Evolutionary conservation across 805 yeast genomes (phyloP).

Genomic region (Suhomyces vadensis): DNA sequence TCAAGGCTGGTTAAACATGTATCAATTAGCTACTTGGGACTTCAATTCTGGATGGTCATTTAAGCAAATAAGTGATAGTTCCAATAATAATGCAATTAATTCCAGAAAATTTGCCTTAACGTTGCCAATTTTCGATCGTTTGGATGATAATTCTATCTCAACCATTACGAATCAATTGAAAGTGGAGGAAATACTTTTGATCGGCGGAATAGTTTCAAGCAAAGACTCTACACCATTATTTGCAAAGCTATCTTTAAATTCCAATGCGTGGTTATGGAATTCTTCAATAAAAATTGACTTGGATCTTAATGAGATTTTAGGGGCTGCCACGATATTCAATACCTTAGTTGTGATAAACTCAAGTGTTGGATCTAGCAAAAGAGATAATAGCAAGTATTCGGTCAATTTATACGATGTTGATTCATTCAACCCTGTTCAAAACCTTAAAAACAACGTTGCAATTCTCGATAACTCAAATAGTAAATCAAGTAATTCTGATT

Average conservation of each 20-base stretch:
- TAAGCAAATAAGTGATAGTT: constrained; percentile 25
- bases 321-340: constrained; percentile 54
- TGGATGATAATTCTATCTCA: constrained; percentile 20
- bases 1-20: constrained; percentile 70
- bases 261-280: constrained; percentile 44
- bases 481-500: constrained; percentile 23
- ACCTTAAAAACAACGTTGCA: constrained; percentile 24
- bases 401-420: constrained; percentile 45
- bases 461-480: constrained; percentile 7
- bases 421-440: constrained; percentile 32
- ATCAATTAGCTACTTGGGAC: constrained; percentile 74
- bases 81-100: constrained; percentile 35
- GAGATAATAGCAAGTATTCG: constrained; percentile 27
- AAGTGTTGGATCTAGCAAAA: constrained; percentile 15
- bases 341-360: constrained; percentile 47
- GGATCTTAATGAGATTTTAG: constrained; percentile 34
- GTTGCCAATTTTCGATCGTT: constrained; percentile 51
- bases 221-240: constrained; percentile 44
- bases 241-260: constrained; percentile 37
- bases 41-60: constrained; percentile 69
- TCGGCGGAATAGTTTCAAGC: constrained; percentile 59
- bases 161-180: constrained; percentile 34
- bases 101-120: constrained; percentile 55
- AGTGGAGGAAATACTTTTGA: constrained; percentile 46
- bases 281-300: constrained; percentile 12